Percentiles rank a stretch among this genome's conserved stretches.
Evolutionary conservation across 2,329 filamentous ascomycete genomes (phyloP).

Genomic region (Ophiostoma triangulosporum): DNA sequence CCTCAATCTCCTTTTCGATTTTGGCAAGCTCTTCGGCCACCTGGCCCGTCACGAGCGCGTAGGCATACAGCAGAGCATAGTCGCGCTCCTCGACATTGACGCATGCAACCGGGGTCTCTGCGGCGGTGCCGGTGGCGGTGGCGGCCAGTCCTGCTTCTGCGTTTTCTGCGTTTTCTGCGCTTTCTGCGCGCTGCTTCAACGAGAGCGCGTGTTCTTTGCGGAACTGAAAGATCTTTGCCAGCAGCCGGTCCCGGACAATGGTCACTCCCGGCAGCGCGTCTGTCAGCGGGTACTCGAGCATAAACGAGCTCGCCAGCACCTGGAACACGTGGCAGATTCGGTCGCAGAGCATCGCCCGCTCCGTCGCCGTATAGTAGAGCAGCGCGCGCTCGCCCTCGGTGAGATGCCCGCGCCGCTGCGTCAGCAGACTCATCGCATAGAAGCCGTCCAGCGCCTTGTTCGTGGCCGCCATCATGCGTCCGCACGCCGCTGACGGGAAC

Average conservation of each 20-base stretch:
- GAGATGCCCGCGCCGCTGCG: slow-evolving; percentile 62
- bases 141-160: background rate
- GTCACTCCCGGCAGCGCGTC: slow-evolving; percentile 78
- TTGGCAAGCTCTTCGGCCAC: slow-evolving; percentile 50
- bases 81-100: slow-evolving; percentile 55
- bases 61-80: slow-evolving; percentile 86
- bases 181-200: background rate
- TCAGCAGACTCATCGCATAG: slow-evolving; percentile 90
- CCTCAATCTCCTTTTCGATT: slow-evolving; percentile 48
- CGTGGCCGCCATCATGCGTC: slow-evolving; percentile 64
- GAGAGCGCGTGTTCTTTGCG: slow-evolving; percentile 46
- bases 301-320: slow-evolving; percentile 84
- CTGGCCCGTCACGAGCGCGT: slow-evolving; percentile 57
- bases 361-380: slow-evolving; percentile 62
- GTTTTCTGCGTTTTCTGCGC: background rate
- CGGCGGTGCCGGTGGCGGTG: background rate
- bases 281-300: slow-evolving; percentile 84
- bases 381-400: slow-evolving; percentile 72
- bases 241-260: slow-evolving; percentile 63
- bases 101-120: background rate
- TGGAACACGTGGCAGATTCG: slow-evolving; percentile 79
- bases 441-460: slow-evolving; percentile 83
- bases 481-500: slow-evolving; percentile 64
- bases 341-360: slow-evolving; percentile 69
- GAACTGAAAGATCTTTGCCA: slow-evolving; percentile 82